These are phyloP conservation scores for Zostera marina DNA, from an alignment of 116 monocot species.

Conservation along the genomic window DNA sequence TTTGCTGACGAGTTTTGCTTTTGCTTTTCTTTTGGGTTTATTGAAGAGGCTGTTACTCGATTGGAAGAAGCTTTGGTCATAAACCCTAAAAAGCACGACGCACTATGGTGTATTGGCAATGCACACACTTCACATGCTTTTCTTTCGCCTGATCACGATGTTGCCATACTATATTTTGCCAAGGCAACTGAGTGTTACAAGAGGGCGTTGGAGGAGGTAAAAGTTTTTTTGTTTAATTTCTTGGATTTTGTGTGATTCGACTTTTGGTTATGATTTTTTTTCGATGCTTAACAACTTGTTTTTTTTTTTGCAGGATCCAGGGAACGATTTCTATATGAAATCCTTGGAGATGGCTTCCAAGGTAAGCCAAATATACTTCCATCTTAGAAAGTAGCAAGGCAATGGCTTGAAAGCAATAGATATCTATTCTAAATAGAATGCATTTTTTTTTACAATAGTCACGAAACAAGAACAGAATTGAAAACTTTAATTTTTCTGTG, in stretches of 20 bases:
- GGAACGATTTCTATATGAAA: slow-evolving; percentile 54
- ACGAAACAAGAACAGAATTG: too few relatives aligned
- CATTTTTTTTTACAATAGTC: neutral
- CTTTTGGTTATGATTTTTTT: neutral
- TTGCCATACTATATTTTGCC: slow-evolving; percentile 24
- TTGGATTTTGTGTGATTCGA: neutral
- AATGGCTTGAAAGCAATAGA: neutral
- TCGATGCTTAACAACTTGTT: neutral
- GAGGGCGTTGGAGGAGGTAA: slow-evolving; percentile 38
- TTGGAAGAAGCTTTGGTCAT: slow-evolving; percentile 72
- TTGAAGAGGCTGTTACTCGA: slow-evolving; percentile 41
- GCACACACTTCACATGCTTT: slow-evolving; percentile 66
- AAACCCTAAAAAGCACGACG: slow-evolving; percentile 55
- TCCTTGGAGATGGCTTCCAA: slow-evolving; percentile 57
- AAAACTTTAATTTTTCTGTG: too few relatives aligned
- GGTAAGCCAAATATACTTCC: slow-evolving; percentile 11
- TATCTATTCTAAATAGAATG: neutral
- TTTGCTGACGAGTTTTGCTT: neutral
- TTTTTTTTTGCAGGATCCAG: slow-evolving; percentile 39
- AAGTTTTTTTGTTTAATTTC: neutral
- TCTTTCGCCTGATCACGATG: slow-evolving; percentile 12
- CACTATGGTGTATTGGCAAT: slow-evolving; percentile 89
- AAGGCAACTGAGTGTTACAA: slow-evolving; percentile 40
- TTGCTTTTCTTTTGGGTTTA: neutral
- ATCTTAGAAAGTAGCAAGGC: neutral